Evolutionary conservation across 2,329 filamentous ascomycete genomes (phyloP).

Genomic region (Trichothecium sympodiale): DNA sequence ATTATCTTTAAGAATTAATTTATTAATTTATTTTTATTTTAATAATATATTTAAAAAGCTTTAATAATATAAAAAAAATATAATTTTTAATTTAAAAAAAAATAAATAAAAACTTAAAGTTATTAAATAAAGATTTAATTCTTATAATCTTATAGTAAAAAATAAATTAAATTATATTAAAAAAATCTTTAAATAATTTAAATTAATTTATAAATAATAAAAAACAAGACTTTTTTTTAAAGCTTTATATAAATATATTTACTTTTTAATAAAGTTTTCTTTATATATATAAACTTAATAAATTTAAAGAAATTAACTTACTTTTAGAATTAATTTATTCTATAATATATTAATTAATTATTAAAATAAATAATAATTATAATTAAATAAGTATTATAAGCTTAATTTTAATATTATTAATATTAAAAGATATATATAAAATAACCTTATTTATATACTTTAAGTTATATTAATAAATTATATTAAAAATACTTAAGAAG

Average conservation of each 20-base stretch:
- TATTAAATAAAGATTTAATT: neutral
- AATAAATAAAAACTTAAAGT: neutral
- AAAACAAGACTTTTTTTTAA: neutral
- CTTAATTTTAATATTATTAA: neutral
- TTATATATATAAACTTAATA: neutral
- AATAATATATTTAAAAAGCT: neutral
- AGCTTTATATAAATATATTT: neutral
- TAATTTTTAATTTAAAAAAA: constrained; percentile 1
- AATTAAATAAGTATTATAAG: no score
- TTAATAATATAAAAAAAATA: neutral
- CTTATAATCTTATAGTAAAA: neutral
- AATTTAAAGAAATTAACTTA: neutral
- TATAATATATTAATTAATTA: neutral
- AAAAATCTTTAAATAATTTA: neutral
- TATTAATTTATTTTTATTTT: constrained; percentile 2
- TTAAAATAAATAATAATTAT: neutral
- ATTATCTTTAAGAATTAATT: no score
- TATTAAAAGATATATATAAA: neutral
- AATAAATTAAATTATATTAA: neutral
- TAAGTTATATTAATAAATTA: no score
- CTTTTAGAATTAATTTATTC: neutral
- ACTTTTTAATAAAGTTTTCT: no score
- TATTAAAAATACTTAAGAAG: neutral
- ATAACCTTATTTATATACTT: no score
- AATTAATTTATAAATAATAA: neutral